A percentile compares a stretch with the other conserved stretches of the same genome.
Evolutionary conservation across 2,329 filamentous ascomycete species (phyloP).

Genomic region (Diaporthe citri): DNA sequence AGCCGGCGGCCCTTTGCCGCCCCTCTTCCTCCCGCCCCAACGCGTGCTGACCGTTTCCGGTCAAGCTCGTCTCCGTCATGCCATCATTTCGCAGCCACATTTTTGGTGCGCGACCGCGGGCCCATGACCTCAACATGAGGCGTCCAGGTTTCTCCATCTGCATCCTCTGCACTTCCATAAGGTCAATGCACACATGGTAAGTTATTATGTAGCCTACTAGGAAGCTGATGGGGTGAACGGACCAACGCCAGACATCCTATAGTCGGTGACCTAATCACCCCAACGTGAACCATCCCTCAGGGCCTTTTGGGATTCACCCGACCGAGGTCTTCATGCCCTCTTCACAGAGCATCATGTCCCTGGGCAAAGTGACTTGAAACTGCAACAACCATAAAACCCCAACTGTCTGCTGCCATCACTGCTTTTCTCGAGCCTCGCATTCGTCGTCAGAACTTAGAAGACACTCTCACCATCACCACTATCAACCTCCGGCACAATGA

Average conservation of each 20-base stretch:
- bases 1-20: not conserved
- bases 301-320: not conserved
- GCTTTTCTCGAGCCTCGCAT: not conserved
- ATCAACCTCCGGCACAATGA: not conserved
- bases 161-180: too few species aligned
- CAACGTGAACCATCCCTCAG: not conserved
- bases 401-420: not conserved
- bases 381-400: not conserved
- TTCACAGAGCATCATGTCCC: not conserved
- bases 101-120: not conserved
- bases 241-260: not conserved
- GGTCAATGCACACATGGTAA: not conserved
- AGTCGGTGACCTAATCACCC: not conserved
- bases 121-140: not conserved
- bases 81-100: not conserved
- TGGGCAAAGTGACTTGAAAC: not conserved
- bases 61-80: not conserved
- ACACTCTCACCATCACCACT: not conserved
- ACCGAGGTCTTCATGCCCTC: too few species aligned
- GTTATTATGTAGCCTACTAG: not conserved
- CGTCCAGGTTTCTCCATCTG: not conserved
- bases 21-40: too few species aligned
- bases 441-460: too few species aligned
- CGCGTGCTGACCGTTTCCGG: not conserved
- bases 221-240: not conserved